Conservation (phyloP, 345 rosid species). For the Tarenaya hassleriana region DNA sequence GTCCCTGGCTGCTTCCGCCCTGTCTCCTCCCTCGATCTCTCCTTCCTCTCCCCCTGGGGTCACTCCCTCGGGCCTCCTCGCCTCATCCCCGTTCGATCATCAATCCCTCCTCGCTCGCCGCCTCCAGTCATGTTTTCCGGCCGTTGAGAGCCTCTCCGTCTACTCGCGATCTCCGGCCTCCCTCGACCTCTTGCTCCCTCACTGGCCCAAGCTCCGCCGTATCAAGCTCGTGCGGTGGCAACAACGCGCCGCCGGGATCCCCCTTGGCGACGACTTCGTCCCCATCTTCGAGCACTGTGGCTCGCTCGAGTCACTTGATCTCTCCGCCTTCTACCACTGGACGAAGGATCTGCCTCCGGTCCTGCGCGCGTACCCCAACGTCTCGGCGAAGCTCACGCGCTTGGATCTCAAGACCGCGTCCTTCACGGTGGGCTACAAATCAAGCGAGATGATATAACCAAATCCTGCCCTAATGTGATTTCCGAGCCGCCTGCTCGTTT, state of each 20-base stretch:
- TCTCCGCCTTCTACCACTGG: constrained; percentile 82
- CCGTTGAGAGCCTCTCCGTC: constrained; percentile 37
- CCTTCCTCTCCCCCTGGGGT: constrained; percentile 87
- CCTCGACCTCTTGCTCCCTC: constrained; percentile 47
- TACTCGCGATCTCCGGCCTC: constrained; percentile 54
- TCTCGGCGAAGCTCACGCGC: constrained; percentile 36
- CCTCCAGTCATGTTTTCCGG: constrained; percentile 52
- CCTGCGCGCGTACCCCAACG: constrained; percentile 40
- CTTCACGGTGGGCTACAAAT: constrained; percentile 64
- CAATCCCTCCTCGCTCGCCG: constrained; percentile 44
- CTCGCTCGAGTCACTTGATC: constrained; percentile 42
- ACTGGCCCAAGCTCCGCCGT: constrained; percentile 53
- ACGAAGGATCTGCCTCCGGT: constrained; percentile 84
- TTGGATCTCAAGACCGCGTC: constrained; percentile 67
- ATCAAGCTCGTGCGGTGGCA: constrained; percentile 88
- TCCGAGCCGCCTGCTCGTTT: constrained; percentile 65
- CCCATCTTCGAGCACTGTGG: constrained; percentile 48
- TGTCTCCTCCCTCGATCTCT: constrained; percentile 69
- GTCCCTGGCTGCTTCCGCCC: constrained; percentile 62
- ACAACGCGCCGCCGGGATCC: constrained; percentile 39
- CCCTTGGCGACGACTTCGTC: constrained; percentile 48
- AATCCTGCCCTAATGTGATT: constrained; percentile 54
- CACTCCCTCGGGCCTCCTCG: constrained; percentile 47
- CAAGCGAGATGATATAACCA: constrained; percentile 62
- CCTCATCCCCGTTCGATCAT: constrained; percentile 36